Percentiles rank a stretch among this genome's conserved stretches.
Evolutionary conservation across 371 early-diverging fungal species (phyloP).

Genomic region (Astathelohania contejeani): DNA sequence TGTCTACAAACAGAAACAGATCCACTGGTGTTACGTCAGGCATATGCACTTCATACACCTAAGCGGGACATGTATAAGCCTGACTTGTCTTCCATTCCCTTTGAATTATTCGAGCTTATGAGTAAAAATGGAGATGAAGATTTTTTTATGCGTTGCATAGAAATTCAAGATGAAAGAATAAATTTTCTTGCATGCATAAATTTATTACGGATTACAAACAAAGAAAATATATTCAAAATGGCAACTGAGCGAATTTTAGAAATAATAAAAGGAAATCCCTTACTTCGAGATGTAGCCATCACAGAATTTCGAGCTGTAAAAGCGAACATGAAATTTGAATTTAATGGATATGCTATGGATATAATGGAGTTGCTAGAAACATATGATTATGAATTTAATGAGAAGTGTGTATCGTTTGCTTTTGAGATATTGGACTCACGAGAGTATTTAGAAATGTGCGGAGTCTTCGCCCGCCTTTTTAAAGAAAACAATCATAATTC

Average conservation of each 20-base stretch:
- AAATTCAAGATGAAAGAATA: too few species aligned
- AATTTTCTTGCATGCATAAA: too few species aligned
- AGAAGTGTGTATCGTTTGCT: conserved; percentile 1
- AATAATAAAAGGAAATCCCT: conserved; percentile 5
- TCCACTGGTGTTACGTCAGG: conserved; percentile 11
- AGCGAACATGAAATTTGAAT: not conserved
- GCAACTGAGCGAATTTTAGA: conserved; percentile 1
- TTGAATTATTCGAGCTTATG: conserved; percentile 25
- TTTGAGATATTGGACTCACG: conserved; percentile 18
- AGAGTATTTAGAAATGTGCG: conserved; percentile 17
- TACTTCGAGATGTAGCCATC: not conserved
- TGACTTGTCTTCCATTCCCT: conserved; percentile 1
- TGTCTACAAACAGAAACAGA: conserved; percentile 33
- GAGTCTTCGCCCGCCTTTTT: conserved; percentile 10
- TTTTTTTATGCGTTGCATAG: too few species aligned
- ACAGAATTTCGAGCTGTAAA: not conserved
- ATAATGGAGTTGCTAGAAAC: conserved; percentile 18
- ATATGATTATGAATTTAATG: conserved; percentile 23
- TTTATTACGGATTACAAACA: too few species aligned
- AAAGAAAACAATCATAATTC: too few species aligned
- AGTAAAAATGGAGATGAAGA: conserved; percentile 14
- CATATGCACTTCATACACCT: conserved; percentile 5
- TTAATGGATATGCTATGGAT: conserved; percentile 10
- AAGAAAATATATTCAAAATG: conserved; percentile 7
- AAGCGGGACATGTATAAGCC: conserved; percentile 11